Evolutionary conservation across 2,329 filamentous ascomycete species (phyloP).

Genomic region (Paecilomyces variotii): DNA sequence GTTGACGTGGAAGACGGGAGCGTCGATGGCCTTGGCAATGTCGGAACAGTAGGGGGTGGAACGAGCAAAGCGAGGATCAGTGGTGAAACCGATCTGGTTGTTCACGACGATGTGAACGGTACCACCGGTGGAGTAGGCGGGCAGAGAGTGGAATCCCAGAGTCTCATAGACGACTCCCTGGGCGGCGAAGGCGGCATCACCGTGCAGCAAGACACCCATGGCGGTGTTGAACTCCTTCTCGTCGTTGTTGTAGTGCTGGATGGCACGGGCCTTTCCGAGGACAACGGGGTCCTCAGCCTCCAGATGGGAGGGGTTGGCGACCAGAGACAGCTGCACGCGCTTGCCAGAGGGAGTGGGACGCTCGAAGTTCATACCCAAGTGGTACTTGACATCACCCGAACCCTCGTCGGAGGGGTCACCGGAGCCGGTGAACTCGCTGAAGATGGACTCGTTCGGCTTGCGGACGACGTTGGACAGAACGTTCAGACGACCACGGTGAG

Average conservation of each 20-base stretch:
- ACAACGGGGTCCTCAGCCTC: slow-evolving; percentile 98
- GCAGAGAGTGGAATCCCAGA: slow-evolving; percentile 92
- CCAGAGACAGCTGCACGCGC: slow-evolving; percentile 96
- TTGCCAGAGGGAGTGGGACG: slow-evolving; percentile 96
- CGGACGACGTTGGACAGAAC: slow-evolving; percentile 97
- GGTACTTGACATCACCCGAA: slow-evolving; percentile 98
- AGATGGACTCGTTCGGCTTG: slow-evolving; percentile 99
- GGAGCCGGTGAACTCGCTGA: slow-evolving; percentile 92
- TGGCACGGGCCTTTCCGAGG: slow-evolving; percentile 91
- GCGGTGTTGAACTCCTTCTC: slow-evolving; percentile 81
- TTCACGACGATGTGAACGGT: slow-evolving; percentile 97
- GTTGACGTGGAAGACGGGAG: slow-evolving; percentile 98
- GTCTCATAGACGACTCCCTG: slow-evolving; percentile 98
- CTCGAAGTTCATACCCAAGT: slow-evolving; percentile 99
- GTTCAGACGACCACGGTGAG: slow-evolving; percentile 95
- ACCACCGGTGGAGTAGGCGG: slow-evolving; percentile 92
- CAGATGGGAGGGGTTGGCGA: slow-evolving; percentile 96
- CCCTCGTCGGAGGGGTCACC: slow-evolving; percentile 86
- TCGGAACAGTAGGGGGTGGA: slow-evolving; percentile 99
- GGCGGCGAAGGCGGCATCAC: slow-evolving; percentile 91
- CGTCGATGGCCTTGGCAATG: slow-evolving; percentile 97
- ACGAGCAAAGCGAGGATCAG: slow-evolving; percentile 91
- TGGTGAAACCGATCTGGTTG: slow-evolving; percentile 99
- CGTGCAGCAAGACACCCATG: slow-evolving; percentile 93
- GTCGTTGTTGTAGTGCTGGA: slow-evolving; percentile 98